phyloP scores from a whole-genome alignment of 2,329 filamentous ascomycete species.

The Nakataea oryzae region DNA sequence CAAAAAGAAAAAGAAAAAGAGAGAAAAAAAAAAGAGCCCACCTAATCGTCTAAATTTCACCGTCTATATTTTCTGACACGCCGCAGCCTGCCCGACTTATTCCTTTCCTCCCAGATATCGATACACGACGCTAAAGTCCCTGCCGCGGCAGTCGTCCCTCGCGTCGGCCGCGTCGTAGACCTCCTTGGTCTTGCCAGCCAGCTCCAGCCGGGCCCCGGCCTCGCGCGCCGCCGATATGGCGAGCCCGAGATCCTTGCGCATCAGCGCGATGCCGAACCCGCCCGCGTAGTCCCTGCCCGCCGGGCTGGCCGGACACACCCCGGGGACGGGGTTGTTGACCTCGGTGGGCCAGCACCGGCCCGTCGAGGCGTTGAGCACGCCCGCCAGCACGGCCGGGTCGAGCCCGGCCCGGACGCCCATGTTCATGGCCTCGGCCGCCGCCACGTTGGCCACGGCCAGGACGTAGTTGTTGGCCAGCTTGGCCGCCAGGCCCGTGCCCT shows the following conservation, averaged over 20 bases:
- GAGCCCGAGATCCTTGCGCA: slow-evolving; percentile 70
- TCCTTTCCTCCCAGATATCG: slow-evolving; percentile 53
- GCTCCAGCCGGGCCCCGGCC: slow-evolving; percentile 52
- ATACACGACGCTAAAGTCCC: slow-evolving; percentile 78
- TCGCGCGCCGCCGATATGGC: slow-evolving; percentile 63
- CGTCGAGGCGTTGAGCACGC: slow-evolving; percentile 86
- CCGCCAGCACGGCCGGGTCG: slow-evolving; percentile 56
- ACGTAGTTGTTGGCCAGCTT: slow-evolving; percentile 98
- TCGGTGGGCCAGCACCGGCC: slow-evolving; percentile 96
- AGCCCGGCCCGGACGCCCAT: slow-evolving; percentile 51
- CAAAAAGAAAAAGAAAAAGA: too few species aligned
- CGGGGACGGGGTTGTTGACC: slow-evolving; percentile 87
- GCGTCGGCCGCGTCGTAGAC: slow-evolving; percentile 60
- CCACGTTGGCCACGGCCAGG: slow-evolving; percentile 83
- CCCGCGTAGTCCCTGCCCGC: slow-evolving; percentile 66
- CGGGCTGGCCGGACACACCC: slow-evolving; percentile 67
- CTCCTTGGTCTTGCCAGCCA: slow-evolving; percentile 50
- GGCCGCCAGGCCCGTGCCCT: slow-evolving; percentile 77
- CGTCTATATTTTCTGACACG: neutral
- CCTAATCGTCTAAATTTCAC: too few species aligned
- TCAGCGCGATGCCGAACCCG: slow-evolving; percentile 66
- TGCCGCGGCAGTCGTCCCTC: slow-evolving; percentile 50
- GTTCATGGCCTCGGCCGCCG: slow-evolving; percentile 56
- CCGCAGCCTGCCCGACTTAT: slow-evolving; percentile 6
- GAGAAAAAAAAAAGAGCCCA: too few species aligned